Base-by-base conservation (phyloP, 116 monocot species). In the Trichopus zeylanicus region DNA sequence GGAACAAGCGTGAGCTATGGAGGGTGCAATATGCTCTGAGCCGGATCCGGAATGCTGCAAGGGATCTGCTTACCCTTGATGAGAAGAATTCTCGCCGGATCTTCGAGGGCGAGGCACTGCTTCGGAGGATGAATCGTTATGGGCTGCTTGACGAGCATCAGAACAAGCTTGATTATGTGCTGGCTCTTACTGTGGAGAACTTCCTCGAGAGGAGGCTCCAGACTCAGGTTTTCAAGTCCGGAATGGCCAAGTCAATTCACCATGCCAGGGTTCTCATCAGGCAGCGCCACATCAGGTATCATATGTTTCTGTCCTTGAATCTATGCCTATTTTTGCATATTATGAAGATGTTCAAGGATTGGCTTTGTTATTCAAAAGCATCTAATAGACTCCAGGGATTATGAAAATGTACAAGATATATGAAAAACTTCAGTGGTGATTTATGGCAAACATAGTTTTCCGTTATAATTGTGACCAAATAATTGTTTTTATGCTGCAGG, bases 201-300 rank as follows among this genome's bases (percentile, higher is more conserved):
- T 84, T 84, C 59, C 79, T 84, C 0, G 79, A 84, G 63, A 69
- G 84, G 6, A 59, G 76, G 24, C 84, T 84, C 19, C 84, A 84
- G 66, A 84, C 79, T 7, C 75, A 67, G 29, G 79, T 84, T 20
- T 84, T 84, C 72, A 84, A 84, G 59, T 70, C 79, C 51, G 84
- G 84, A 3, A 84, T 79, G 84, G 84, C 79, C 29, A 84, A 84
- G 35, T 84, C 84, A 5, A 84, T 84, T 52, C 84, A 84, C 64
- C 84, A 84, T 76, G 84, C 79, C 29, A 70, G 79, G 28, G 79
- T 84, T 0, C 76, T 84, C 26, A 84, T 84, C 60, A 69, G 79
- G 58, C 84, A 84, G 67, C 76, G 79, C 26, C 84, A 84, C 51
- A 84, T 84, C 55, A 75, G 84, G 84, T 84, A 72, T 6, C 1